Evolutionary conservation across 768 basidiomycete species (phyloP).

Genomic region (Pleurotus ostreatus): DNA sequence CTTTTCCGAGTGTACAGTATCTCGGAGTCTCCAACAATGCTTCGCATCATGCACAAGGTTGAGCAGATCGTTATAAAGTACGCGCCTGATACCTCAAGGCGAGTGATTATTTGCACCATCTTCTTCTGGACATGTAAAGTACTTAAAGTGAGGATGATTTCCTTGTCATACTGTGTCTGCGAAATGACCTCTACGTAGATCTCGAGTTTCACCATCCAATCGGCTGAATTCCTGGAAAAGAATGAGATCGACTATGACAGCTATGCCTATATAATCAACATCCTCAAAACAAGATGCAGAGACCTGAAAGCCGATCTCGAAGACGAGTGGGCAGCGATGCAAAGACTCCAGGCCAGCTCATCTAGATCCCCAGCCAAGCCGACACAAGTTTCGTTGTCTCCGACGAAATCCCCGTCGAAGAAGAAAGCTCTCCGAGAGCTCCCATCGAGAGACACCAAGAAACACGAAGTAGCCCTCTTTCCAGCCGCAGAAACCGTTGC

Average conservation of each 20-base stretch:
- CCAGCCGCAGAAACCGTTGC: slow-evolving; percentile 19
- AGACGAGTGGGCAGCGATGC: slow-evolving; percentile 14
- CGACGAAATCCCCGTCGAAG: slow-evolving; percentile 13
- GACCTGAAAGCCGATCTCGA: slow-evolving; percentile 17
- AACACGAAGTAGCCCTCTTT: slow-evolving; percentile 22
- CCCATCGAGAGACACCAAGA: slow-evolving; percentile 35
- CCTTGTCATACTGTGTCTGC: too few species aligned
- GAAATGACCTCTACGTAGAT: background rate
- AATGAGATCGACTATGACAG: slow-evolving; percentile 19
- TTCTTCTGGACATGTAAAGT: slow-evolving; percentile 44
- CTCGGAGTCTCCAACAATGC: slow-evolving; percentile 1
- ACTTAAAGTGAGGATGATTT: slow-evolving; percentile 27
- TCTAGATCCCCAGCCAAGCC: slow-evolving; percentile 16
- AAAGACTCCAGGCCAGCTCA: slow-evolving; percentile 13
- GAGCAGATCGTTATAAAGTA: slow-evolving; percentile 27
- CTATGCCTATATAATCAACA: slow-evolving; percentile 18
- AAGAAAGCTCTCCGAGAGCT: slow-evolving; percentile 20
- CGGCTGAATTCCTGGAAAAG: slow-evolving; percentile 18
- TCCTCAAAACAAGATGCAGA: slow-evolving; percentile 19
- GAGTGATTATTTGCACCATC: slow-evolving; percentile 30
- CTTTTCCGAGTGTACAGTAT: background rate
- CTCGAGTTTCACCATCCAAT: background rate
- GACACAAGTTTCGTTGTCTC: slow-evolving; percentile 18
- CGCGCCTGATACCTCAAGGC: slow-evolving; percentile 16
- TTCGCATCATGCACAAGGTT: slow-evolving; percentile 29